Evolutionary conservation across 208 protist genomes (phyloP), one percentile per base, ranked within the genome.

Genomic region (Crithidia brevicula): DNA sequence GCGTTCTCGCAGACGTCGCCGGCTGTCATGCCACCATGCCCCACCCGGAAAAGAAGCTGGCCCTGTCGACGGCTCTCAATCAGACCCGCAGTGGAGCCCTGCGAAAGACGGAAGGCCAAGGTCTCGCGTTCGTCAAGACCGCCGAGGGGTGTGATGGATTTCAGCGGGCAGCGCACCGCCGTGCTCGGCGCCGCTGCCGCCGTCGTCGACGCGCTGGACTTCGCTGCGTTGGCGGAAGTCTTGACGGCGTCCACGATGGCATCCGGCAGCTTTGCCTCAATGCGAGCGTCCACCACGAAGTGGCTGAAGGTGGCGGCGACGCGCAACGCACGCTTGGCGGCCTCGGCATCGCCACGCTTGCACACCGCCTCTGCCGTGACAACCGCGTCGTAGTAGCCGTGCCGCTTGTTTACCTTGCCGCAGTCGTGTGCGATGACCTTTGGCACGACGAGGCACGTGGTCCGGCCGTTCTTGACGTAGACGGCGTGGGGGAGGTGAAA

Each of bases 1-100:
- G 88, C 88, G 65, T 96, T 96, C 27, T 91, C 88, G 51, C 88
- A 93, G 18, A 96, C 74, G 33, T 89, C 88, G n/a, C 91, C 91
- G 11, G 86, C 85, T 10, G 82, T 89, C 88, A 96, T 93, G 22
- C 79, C 86, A 42, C 86, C 91, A 58, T 96, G 85, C 1, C 91
- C 91, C 25, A 96, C 86, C 38, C 91, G 88, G 18, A 94, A 74
- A 13, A 81, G 54, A 2, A 92, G 60, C 66, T 90, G 88, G 16
- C 91, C 91, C 15, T 69, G 56, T 34, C 60, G 50, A 25, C 67
- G 51, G 27, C 34, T 54, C 25, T 79, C 72, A 43, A 93, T 33
- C 42, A 83, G 76, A 8, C 63, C 72, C 11, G 79, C 74, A 1
- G 51, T 84, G 28, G 78, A 71, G 22, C 81, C 84, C 71, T 92